Evolutionary conservation across 2,329 filamentous ascomycete genomes (phyloP), one percentile per base, ranked within the genome.

Genomic region (Ophiostoma sp.): DNA sequence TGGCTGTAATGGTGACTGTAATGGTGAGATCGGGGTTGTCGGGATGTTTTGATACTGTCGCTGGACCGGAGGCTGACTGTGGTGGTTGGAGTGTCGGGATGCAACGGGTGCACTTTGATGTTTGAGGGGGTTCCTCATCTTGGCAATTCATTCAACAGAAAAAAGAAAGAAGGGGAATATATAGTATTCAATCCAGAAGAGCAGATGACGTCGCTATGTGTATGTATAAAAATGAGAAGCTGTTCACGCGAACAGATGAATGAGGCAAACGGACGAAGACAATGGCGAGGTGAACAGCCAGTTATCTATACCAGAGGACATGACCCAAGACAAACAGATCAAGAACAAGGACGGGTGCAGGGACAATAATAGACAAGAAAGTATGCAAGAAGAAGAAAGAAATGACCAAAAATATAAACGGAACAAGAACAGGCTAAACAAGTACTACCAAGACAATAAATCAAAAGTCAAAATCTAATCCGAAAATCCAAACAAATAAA

Each of bases 81-180:
- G 27, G 33, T 39, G 15, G 8, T 23, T 65, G 20, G 62, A 15
- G 20, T 65, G 62, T 44, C 23, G 35, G 33, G 68, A 41, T 67
- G 39, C 35, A 62, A 67, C 68, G 4, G 71, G 52, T n/a, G 67
- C 69, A 27, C 71, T 73, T 13, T 66, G 67, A 23, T 68, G 71
- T 23, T 71, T 72, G 35, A 71, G 72, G 62, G 68, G 67, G 35
- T 69, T 70, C 36, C 70, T 73, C 72, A 73, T 73, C 33, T 60
- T 17, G 36, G 54, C 36, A 33, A 20, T 4, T 31, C 17, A 64
- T 36, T 36, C 33, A 64, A 3, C 27, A 31, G 27, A 67, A 67
- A 35, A 39, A 11, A 35, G 20, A 15, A 23, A 35, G 27, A 36
- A 17, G 11, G 39, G 39, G 39, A 41, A 4, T 41, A 41, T 41